A percentile compares a stretch with the other conserved stretches of the same genome.
phyloP scores from a whole-genome alignment of 768 basidiomycete genomes.

The Pholiota microspora region DNA sequence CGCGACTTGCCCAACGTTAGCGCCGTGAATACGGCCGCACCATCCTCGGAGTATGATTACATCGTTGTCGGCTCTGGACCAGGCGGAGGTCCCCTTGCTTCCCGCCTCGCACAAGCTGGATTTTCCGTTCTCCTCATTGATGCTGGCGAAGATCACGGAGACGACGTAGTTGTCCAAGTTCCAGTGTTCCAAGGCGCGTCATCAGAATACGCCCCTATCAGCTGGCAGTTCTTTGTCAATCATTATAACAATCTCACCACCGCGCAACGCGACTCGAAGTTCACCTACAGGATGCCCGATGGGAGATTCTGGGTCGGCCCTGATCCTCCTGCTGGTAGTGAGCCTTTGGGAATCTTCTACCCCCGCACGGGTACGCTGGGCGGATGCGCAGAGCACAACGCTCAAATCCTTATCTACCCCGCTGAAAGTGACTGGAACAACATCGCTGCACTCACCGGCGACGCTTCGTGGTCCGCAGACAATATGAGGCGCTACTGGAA shows the following conservation, averaged over 20 bases:
- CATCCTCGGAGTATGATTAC: not conserved
- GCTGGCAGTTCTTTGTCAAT: slow-evolving; percentile 7
- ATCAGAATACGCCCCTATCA: slow-evolving; percentile 6
- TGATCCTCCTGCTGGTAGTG: slow-evolving; percentile 4
- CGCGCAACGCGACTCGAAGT: slow-evolving; percentile 4
- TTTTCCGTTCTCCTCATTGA: not conserved
- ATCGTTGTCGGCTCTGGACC: not conserved
- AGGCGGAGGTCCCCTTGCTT: slow-evolving; percentile 4
- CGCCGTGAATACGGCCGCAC: not conserved
- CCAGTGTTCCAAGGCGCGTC: slow-evolving; percentile 2
- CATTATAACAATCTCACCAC: slow-evolving; percentile 5
- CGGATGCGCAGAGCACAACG: slow-evolving; percentile 7
- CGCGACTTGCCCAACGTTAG: not conserved
- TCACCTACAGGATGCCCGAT: slow-evolving; percentile 4
- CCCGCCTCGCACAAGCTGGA: slow-evolving; percentile 8
- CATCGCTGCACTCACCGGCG: slow-evolving; percentile 6
- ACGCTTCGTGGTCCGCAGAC: slow-evolving; percentile 3
- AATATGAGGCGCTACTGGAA: slow-evolving; percentile 9
- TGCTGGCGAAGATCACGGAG: slow-evolving; percentile 6
- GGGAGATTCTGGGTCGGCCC: slow-evolving; percentile 5
- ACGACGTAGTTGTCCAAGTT: slow-evolving; percentile 2
- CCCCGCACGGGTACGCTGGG: slow-evolving; percentile 4
- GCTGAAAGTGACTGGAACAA: slow-evolving; percentile 8
- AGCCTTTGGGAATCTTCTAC: slow-evolving; percentile 6
- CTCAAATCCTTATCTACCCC: slow-evolving; percentile 4